These are phyloP conservation scores for Pseudonectria buxi DNA, from an alignment of 2,329 filamentous ascomycete genomes.

Conservation along the genomic window DNA sequence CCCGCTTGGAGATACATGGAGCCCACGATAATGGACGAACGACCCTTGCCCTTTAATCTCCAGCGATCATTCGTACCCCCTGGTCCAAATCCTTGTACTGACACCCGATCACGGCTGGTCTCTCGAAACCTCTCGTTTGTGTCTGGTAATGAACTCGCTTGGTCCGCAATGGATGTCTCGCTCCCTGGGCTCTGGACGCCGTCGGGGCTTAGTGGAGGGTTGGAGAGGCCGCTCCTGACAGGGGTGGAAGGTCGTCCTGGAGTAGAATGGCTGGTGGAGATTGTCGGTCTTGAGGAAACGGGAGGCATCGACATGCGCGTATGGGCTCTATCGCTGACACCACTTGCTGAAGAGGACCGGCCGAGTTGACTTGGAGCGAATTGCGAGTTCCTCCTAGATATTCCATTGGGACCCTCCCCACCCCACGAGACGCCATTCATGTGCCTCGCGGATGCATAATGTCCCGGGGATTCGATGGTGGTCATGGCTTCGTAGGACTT, in stretches of 20 bases:
- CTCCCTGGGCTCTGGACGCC: constrained; percentile 33
- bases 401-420: constrained; percentile 31
- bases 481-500: constrained; percentile 67
- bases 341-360: constrained; percentile 49
- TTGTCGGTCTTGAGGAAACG: constrained; percentile 40
- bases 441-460: constrained; percentile 34
- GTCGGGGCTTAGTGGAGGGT: constrained; percentile 43
- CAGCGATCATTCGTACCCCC: constrained; percentile 68
- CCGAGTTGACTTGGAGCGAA: constrained; percentile 36
- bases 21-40: constrained; percentile 72
- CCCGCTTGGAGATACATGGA: constrained; percentile 84
- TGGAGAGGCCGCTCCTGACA: constrained; percentile 40
- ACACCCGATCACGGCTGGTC: constrained; percentile 49
- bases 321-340: constrained; percentile 51
- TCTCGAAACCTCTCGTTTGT: constrained; percentile 41
- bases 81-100: constrained; percentile 64
- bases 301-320: constrained; percentile 80
- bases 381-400: constrained; percentile 50
- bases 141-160: constrained; percentile 30
- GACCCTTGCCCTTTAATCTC: constrained; percentile 73
- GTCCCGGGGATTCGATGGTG: constrained; percentile 69
- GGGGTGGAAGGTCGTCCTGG: constrained; percentile 46
- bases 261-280: constrained; percentile 39
- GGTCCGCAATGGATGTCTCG: constrained; percentile 36
- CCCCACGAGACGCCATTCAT: constrained; percentile 37